phyloP scores from a whole-genome alignment of 257 asterid genomes.

The Salvia splendens region DNA sequence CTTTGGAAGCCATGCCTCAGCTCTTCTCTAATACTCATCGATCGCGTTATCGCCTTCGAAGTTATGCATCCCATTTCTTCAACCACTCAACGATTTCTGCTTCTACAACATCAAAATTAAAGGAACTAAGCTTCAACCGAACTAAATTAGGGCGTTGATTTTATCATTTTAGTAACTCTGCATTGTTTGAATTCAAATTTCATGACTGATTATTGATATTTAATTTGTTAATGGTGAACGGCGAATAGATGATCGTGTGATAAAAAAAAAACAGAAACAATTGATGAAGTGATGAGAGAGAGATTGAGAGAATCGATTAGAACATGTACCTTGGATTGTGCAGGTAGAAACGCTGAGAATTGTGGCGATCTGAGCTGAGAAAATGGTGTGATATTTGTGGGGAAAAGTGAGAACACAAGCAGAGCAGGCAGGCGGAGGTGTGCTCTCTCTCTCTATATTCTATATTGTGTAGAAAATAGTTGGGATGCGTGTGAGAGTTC shows the following conservation, averaged over 20 bases:
- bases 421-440: conserved; percentile 12
- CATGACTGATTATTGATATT: too few species aligned
- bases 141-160: too few species aligned
- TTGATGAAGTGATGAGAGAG: background rate
- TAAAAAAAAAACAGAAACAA: background rate
- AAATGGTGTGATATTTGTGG: background rate
- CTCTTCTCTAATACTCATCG: conserved; percentile 50
- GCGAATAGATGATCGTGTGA: background rate
- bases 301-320: background rate
- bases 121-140: too few species aligned
- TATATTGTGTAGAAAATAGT: background rate
- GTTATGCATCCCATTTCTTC: conserved; percentile 52
- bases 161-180: too few species aligned
- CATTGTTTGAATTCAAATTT: too few species aligned
- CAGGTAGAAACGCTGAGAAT: background rate
- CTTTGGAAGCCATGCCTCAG: conserved; percentile 36
- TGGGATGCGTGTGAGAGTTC: background rate
- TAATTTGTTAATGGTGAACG: background rate
- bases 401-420: background rate
- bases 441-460: too few species aligned
- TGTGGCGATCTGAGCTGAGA: conserved; percentile 11
- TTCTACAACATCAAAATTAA: too few species aligned
- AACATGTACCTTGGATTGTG: background rate
- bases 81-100: too few species aligned
- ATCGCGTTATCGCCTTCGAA: conserved; percentile 45